A percentile compares a stretch with the other conserved stretches of the same genome.
phyloP scores from a whole-genome alignment of 805 yeast genomes.

The Starmera quercuum region DNA sequence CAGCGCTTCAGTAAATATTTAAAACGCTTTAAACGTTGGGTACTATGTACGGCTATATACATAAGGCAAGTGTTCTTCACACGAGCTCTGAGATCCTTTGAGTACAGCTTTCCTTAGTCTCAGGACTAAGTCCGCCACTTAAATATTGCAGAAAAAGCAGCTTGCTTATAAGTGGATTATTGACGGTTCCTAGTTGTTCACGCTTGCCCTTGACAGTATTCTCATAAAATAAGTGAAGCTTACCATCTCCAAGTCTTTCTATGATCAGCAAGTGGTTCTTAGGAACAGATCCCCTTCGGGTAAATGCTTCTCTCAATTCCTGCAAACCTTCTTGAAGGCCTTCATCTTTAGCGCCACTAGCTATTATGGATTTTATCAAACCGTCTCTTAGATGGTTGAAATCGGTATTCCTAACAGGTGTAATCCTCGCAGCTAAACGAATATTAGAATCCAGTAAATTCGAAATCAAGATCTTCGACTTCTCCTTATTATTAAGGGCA shows the following conservation, averaged over 20 bases:
- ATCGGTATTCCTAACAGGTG: conserved; percentile 88
- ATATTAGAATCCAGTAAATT: conserved; percentile 52
- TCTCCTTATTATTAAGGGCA: conserved; percentile 43
- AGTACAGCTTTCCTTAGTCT: conserved; percentile 37
- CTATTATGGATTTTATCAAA: conserved; percentile 68
- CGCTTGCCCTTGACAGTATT: conserved; percentile 28
- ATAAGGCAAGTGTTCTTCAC: conserved; percentile 1
- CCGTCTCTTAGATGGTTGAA: conserved; percentile 88
- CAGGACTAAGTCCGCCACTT: conserved; percentile 64
- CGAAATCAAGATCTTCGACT: conserved; percentile 46
- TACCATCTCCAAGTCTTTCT: conserved; percentile 42
- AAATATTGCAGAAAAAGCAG: conserved; percentile 72
- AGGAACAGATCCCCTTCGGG: conserved; percentile 62
- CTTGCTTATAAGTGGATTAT: conserved; percentile 54
- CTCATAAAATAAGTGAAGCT: conserved; percentile 35
- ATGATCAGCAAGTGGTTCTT: conserved; percentile 63
- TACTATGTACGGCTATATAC: background rate
- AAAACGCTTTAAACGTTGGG: background rate
- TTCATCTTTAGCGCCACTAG: conserved; percentile 45
- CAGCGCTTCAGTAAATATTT: background rate
- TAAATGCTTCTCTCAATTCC: conserved; percentile 56
- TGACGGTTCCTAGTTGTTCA: conserved; percentile 47
- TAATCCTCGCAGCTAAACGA: conserved; percentile 63
- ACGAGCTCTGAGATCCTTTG: conserved; percentile 24
- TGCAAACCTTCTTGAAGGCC: conserved; percentile 55